phyloP scores from a whole-genome alignment of 352 stramenopile species.

The Elongisporangium anandrum region DNA sequence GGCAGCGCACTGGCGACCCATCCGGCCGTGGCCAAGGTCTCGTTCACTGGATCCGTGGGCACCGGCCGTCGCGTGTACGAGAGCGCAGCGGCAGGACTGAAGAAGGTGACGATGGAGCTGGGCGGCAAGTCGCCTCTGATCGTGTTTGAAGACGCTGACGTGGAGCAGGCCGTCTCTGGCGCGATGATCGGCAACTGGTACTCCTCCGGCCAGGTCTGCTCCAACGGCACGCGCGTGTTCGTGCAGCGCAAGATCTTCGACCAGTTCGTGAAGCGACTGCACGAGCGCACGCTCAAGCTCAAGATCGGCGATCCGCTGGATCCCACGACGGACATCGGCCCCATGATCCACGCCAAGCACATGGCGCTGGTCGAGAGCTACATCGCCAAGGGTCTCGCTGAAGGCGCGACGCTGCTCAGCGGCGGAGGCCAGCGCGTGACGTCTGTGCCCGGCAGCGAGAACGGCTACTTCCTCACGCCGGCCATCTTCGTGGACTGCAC shows the following conservation, averaged over 20 bases:
- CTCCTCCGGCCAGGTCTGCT: constrained; percentile 88
- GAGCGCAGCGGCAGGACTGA: constrained; percentile 64
- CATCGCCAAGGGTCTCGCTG: constrained; percentile 47
- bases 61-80: constrained; percentile 74
- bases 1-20: constrained; percentile 56
- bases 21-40: constrained; percentile 63
- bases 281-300: constrained; percentile 71
- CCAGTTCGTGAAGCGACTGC: constrained; percentile 74
- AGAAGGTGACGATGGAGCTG: constrained; percentile 89
- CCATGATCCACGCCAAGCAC: constrained; percentile 83
- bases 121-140: constrained; percentile 88
- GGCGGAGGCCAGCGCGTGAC: constrained; percentile 50
- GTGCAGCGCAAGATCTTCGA: constrained; percentile 84
- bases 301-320: constrained; percentile 84
- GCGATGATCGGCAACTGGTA: constrained; percentile 89
- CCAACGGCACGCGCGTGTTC: constrained; percentile 87
- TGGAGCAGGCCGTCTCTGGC: constrained; percentile 72
- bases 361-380: constrained; percentile 73
- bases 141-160: constrained; percentile 82
- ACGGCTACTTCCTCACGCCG: constrained; percentile 88
- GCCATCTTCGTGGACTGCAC: constrained; percentile 88
- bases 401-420: constrained; percentile 57
- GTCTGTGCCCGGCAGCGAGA: constrained; percentile 31
- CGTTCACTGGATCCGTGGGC: constrained; percentile 79
- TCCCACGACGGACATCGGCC: constrained; percentile 72